Conservation (phyloP, 2,329 filamentous ascomycete genomes). For the Simplicillium aogashimaense region DNA sequence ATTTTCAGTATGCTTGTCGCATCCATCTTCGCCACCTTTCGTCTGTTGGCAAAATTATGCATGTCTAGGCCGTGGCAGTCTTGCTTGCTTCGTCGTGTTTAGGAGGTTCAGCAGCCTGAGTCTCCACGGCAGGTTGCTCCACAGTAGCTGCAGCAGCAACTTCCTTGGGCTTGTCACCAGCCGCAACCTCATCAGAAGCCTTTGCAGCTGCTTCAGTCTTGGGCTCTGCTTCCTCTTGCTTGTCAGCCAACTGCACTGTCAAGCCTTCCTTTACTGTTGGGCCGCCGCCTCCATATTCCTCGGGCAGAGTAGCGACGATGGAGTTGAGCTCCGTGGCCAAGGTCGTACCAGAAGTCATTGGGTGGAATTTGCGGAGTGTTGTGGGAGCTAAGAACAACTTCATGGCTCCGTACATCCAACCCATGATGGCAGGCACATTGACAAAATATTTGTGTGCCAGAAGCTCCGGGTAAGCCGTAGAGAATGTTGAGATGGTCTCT, state of each 20-base stretch:
- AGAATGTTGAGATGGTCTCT: constrained; percentile 74
- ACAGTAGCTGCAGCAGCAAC: constrained; percentile 4
- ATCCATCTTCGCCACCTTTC: too few relatives aligned
- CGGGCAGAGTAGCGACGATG: constrained; percentile 57
- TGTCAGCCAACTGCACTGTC: constrained; percentile 18
- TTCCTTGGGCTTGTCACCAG: constrained; percentile 2
- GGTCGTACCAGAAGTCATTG: constrained; percentile 61
- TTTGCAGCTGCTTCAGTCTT: constrained; percentile 2
- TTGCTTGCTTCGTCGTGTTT: not conserved
- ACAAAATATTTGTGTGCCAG: constrained; percentile 85
- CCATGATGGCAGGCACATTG: constrained; percentile 87
- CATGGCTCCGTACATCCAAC: constrained; percentile 69
- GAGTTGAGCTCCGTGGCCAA: constrained; percentile 50
- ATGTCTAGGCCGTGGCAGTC: not conserved
- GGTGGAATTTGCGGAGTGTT: constrained; percentile 72
- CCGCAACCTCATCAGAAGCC: not conserved
- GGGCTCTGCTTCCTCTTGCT: not conserved
- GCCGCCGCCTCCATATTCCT: constrained; percentile 70
- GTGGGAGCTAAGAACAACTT: constrained; percentile 66
- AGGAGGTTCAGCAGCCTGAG: constrained; percentile 6
- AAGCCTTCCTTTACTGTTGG: constrained; percentile 26
- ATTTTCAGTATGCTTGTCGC: too few relatives aligned
- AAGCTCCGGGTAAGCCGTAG: constrained; percentile 79
- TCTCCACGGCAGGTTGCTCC: constrained; percentile 5
- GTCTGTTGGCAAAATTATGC: not conserved